Evolutionary conservation across 202 grass and related monocot species (phyloP).

Genomic region (Elaeis oleifera): DNA sequence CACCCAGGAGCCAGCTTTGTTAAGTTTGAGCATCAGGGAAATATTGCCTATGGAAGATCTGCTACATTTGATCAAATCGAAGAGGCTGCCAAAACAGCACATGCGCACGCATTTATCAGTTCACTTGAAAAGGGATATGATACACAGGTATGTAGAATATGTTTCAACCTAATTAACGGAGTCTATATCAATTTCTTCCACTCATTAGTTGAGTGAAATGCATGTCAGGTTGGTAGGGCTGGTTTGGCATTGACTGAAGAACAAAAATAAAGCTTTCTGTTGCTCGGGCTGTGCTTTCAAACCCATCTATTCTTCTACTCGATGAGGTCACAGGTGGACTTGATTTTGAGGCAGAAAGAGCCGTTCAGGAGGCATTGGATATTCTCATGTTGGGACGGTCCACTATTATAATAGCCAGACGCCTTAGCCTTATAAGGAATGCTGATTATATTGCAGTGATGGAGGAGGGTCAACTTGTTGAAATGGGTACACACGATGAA

Average conservation of each 20-base stretch:
- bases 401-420: constrained; percentile 99
- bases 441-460: constrained; percentile 99
- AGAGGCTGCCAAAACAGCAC: constrained; percentile 94
- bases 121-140: constrained; percentile 95
- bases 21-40: constrained; percentile 95
- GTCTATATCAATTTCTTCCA: not conserved
- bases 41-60: constrained; percentile 92
- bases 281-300: constrained; percentile 88
- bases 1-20: constrained; percentile 87
- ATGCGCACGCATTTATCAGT: constrained; percentile 87
- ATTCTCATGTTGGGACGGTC: constrained; percentile 98
- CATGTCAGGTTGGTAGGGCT: constrained; percentile 68
- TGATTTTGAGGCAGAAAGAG: constrained; percentile 98
- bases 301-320: constrained; percentile 87
- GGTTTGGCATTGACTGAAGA: constrained; percentile 81
- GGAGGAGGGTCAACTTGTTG: constrained; percentile 95
- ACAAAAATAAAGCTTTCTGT: constrained; percentile 96
- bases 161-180: constrained; percentile 2
- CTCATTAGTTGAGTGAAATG: not conserved
- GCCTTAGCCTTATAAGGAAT: constrained; percentile 85
- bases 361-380: constrained; percentile 92
- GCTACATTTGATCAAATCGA: constrained; percentile 85
- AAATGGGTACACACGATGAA: constrained; percentile 98
- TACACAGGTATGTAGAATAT: constrained; percentile 53
- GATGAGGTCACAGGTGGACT: constrained; percentile 98